A percentile compares a stretch with the other conserved stretches of the same genome.
Evolutionary conservation across 2,329 filamentous ascomycete genomes (phyloP).

Genomic region (Pochonia chlamydosporia): DNA sequence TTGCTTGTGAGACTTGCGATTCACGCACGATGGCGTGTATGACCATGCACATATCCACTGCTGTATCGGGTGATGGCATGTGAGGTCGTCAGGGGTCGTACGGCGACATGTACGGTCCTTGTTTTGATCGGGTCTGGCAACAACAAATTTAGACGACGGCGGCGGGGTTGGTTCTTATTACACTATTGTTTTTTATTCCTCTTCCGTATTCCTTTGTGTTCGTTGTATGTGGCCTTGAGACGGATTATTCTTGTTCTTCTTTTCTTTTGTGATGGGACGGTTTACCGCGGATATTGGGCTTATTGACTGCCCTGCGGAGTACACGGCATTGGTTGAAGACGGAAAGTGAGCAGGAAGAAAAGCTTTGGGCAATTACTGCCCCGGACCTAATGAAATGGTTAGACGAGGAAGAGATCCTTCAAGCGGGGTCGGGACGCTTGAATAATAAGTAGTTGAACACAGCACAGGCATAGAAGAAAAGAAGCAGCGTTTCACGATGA

Average conservation of each 20-base stretch:
- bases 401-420: slow-evolving; percentile 8
- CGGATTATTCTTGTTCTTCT: background rate
- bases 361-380: slow-evolving; percentile 1
- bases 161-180: background rate
- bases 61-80: background rate
- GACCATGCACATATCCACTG: slow-evolving; percentile 1
- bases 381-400: slow-evolving; percentile 4
- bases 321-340: slow-evolving; percentile 1
- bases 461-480: slow-evolving; percentile 15
- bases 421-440: slow-evolving; percentile 14
- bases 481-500: slow-evolving; percentile 8
- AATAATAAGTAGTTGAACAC: slow-evolving; percentile 21
- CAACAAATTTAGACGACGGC: slow-evolving; percentile 6
- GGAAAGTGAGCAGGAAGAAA: slow-evolving; percentile 1
- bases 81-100: background rate
- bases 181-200: slow-evolving; percentile 4
- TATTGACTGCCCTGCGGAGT: background rate
- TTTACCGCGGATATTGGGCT: background rate
- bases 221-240: background rate
- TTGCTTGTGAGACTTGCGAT: slow-evolving; percentile 1
- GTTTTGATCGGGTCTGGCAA: slow-evolving; percentile 3
- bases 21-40: background rate
- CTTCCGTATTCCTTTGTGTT: slow-evolving; percentile 1
- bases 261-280: background rate
- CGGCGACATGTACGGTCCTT: slow-evolving; percentile 6